These are phyloP conservation scores for Fagopyrum homotropicum DNA, from an alignment of 148 eudicot genomes.

Conservation along the genomic window DNA sequence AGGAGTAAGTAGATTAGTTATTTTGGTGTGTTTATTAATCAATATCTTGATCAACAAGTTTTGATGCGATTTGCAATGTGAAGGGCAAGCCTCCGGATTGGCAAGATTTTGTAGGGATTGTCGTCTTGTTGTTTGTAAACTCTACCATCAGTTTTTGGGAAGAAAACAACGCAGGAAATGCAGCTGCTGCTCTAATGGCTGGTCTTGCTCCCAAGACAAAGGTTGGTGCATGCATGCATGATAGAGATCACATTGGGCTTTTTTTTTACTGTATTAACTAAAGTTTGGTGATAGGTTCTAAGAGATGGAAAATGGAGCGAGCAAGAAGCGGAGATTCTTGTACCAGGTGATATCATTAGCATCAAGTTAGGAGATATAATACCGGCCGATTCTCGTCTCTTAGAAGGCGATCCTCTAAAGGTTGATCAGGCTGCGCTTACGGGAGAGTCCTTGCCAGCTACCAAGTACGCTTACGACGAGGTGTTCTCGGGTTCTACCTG, in stretches of 20 bases:
- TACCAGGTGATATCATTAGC: conserved; percentile 30
- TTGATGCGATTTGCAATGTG: not conserved
- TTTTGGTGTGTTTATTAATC: no score
- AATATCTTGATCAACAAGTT: not conserved
- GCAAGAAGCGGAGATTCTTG: conserved; percentile 29
- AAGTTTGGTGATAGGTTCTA: conserved; percentile 15
- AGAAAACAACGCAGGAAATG: conserved; percentile 38
- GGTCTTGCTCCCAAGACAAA: conserved; percentile 27
- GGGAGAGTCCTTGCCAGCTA: conserved; percentile 35
- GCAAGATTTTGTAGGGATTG: conserved; percentile 33
- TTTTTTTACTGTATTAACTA: no score
- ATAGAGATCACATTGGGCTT: no score
- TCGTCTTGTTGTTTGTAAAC: conserved; percentile 18
- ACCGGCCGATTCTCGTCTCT: conserved; percentile 33
- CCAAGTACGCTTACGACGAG: conserved; percentile 34
- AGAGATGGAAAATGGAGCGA: conserved; percentile 33
- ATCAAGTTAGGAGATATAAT: conserved; percentile 29
- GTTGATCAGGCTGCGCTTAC: conserved; percentile 31
- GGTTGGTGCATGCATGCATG: not conserved
- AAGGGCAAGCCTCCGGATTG: conserved; percentile 28
- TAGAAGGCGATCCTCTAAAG: conserved; percentile 31
- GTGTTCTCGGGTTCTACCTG: conserved; percentile 45
- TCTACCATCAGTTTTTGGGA: conserved; percentile 36
- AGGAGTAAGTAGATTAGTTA: conserved; percentile 16
- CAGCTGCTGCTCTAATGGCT: conserved; percentile 29